A percentile compares a stretch with the other conserved stretches of the same genome.
These are phyloP conservation scores for Zoysia pacifica DNA, from an alignment of 176 grass and related monocot genomes.

Conservation along the genomic window DNA sequence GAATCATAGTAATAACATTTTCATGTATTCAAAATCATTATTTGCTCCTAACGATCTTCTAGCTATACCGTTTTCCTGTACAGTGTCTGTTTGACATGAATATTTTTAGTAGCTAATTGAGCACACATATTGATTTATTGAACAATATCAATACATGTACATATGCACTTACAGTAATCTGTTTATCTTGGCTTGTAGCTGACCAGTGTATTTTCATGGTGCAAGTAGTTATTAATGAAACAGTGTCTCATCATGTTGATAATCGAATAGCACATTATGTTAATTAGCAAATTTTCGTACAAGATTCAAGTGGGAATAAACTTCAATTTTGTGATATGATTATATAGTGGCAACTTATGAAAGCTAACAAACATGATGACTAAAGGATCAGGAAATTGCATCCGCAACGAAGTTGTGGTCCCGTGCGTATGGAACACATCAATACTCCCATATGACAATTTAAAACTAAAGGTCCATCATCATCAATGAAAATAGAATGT, in stretches of 20 bases:
- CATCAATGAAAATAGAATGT: neutral
- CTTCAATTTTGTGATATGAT: neutral
- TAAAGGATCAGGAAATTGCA: neutral
- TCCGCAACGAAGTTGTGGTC: neutral
- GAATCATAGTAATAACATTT: neutral
- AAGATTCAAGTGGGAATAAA: neutral
- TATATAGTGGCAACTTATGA: neutral
- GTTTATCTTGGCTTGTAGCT: neutral
- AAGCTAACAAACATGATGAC: neutral
- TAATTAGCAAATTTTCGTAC: neutral
- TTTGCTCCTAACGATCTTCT: neutral
- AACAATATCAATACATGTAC: neutral
- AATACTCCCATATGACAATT: neutral
- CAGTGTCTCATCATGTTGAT: neutral
- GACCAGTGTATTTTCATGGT: conserved; percentile 3
- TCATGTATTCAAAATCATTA: neutral
- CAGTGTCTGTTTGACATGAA: neutral
- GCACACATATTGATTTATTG: neutral
- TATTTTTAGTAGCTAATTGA: neutral
- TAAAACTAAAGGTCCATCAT: neutral
- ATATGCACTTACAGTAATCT: neutral
- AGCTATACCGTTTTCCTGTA: neutral
- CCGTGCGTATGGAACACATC: neutral
- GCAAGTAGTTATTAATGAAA: neutral
- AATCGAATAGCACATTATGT: neutral